Evolutionary conservation across 306 rosid genomes (phyloP).

Genomic region (Gleditsia sinensis): DNA sequence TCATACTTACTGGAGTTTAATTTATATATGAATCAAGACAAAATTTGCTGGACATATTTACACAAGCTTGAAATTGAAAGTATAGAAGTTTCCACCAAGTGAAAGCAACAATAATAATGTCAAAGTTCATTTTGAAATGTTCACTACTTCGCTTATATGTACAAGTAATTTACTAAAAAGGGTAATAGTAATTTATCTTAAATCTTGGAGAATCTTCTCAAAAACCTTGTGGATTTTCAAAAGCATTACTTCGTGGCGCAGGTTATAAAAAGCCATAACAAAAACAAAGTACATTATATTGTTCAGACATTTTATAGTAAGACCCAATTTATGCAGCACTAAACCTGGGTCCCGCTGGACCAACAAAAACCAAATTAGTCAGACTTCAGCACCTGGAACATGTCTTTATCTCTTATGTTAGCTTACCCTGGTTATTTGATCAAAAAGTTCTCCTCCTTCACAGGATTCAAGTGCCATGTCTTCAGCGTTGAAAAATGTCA

Average conservation of each 20-base stretch:
- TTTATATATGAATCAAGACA: neutral
- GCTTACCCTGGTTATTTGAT: constrained; percentile 98
- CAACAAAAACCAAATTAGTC: constrained; percentile 13
- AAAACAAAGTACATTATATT: neutral
- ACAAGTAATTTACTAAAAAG: constrained; percentile 4
- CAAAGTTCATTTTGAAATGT: constrained; percentile 6
- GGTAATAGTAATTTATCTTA: constrained; percentile 6
- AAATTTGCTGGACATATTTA: neutral
- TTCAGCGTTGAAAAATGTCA: constrained; percentile 43
- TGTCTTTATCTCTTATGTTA: constrained; percentile 10
- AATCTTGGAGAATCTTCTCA: neutral
- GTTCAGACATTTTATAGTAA: neutral
- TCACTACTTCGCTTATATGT: neutral
- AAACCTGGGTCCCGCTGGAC: neutral
- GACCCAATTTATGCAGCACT: constrained; percentile 21
- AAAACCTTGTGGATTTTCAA: neutral
- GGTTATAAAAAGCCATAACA: constrained; percentile 4
- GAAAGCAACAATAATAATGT: neutral
- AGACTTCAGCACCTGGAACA: constrained; percentile 28
- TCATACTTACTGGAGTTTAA: neutral
- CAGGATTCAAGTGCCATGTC: constrained; percentile 99
- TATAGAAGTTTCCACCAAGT: neutral
- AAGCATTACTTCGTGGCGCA: constrained; percentile 2
- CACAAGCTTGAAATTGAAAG: neutral
- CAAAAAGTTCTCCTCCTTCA: constrained; percentile 99